Evolutionary conservation across 2,329 filamentous ascomycete species (phyloP).

Genomic region (Alternaria brassicae): DNA sequence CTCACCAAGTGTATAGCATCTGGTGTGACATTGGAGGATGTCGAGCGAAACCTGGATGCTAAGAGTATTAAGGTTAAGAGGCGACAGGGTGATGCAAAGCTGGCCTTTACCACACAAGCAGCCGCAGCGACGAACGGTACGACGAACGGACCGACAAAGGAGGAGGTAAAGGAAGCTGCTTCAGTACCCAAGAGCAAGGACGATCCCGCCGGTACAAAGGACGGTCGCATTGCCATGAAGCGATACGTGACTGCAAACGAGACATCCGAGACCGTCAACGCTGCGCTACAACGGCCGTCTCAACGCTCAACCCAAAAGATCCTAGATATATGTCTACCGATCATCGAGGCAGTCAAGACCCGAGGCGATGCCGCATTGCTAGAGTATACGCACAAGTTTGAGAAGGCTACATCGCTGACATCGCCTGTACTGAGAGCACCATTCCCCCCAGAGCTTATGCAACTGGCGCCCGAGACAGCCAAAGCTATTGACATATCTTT

Average conservation of each 20-base stretch:
- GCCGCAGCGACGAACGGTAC: constrained; percentile 22
- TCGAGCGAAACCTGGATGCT: constrained; percentile 89
- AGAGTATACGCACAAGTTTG: constrained; percentile 96
- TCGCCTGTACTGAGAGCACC: constrained; percentile 90
- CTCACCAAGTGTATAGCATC: constrained; percentile 86
- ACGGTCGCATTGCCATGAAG: constrained; percentile 79
- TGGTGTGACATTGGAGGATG: constrained; percentile 84
- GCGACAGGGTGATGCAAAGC: constrained; percentile 91
- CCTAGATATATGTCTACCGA: constrained; percentile 87
- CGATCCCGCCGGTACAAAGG: constrained; percentile 58
- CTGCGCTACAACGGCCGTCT: constrained; percentile 84
- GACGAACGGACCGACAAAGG: constrained; percentile 40
- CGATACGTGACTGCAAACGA: constrained; percentile 74
- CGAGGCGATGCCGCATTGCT: constrained; percentile 88
- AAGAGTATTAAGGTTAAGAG: constrained; percentile 97
- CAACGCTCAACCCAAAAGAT: constrained; percentile 96
- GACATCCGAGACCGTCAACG: constrained; percentile 69
- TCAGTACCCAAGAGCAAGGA: constrained; percentile 61
- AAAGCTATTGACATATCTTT: constrained; percentile 93
- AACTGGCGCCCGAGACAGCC: constrained; percentile 80
- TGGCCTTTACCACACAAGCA: constrained; percentile 85
- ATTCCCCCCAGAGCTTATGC: constrained; percentile 85
- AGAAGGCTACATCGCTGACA: constrained; percentile 89
- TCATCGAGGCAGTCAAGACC: constrained; percentile 84
- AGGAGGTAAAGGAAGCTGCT: constrained; percentile 59